These are phyloP conservation scores for Coleophoma crateriformis DNA, from an alignment of 2,329 filamentous ascomycete species.

Conservation along the genomic window DNA sequence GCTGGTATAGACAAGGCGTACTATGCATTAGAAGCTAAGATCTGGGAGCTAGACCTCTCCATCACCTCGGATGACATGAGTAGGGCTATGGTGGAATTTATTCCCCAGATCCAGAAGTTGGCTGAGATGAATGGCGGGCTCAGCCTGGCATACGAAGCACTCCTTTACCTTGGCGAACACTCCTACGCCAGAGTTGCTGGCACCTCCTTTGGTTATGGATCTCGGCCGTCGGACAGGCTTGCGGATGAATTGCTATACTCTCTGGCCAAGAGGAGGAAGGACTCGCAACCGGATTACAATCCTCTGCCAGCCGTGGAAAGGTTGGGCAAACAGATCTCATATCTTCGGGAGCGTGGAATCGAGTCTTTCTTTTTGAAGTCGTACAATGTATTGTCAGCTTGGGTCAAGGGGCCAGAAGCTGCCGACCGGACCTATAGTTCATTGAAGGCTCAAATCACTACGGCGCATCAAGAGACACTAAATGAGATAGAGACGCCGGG, in stretches of 20 bases:
- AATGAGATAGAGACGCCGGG: not conserved
- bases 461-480: not conserved
- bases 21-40: not conserved
- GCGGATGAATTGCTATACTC: not conserved
- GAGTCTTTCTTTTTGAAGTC: slow-evolving; percentile 1
- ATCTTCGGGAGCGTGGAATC: slow-evolving; percentile 1
- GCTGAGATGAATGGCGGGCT: not conserved
- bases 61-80: slow-evolving; percentile 1
- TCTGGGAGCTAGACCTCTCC: not conserved
- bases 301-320: not conserved
- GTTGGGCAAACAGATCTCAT: not conserved
- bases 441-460: not conserved
- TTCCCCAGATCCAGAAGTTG: slow-evolving; percentile 1
- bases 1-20: not conserved
- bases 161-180: not conserved
- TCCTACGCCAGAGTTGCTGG: slow-evolving; percentile 1
- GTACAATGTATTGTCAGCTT: not conserved
- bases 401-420: not conserved
- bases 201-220: not conserved
- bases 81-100: not conserved
- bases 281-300: not conserved
- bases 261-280: not conserved
- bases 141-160: not conserved
- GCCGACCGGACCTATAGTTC: not conserved
- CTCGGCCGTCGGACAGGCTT: not conserved